phyloP scores from a whole-genome alignment of 306 rosid species.

The Oemleria cerasiformis region DNA sequence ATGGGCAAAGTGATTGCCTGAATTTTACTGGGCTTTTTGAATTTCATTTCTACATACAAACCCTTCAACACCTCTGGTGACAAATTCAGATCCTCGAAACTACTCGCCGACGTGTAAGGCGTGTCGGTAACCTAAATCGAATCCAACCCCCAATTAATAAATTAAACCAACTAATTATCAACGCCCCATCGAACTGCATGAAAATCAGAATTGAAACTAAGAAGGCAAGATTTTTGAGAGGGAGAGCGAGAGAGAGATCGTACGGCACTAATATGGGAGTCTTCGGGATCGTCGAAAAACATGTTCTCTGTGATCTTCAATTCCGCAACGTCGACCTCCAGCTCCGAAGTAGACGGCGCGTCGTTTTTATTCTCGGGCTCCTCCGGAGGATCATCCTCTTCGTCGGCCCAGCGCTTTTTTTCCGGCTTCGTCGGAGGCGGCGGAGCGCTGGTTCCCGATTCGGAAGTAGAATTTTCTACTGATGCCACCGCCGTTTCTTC shows the following conservation, averaged over 20 bases:
- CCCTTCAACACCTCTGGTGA: constrained; percentile 75
- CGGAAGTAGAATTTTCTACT: not conserved
- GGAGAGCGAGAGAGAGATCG: constrained; percentile 3
- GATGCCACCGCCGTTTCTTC: not conserved
- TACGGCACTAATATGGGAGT: constrained; percentile 71
- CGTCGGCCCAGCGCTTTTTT: constrained; percentile 56
- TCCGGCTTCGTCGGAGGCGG: constrained; percentile 11
- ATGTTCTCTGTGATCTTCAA: constrained; percentile 48
- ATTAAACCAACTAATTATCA: not conserved
- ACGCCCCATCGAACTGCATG: not conserved
- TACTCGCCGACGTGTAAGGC: constrained; percentile 76
- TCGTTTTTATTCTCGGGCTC: constrained; percentile 15
- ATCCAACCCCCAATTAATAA: constrained; percentile 4
- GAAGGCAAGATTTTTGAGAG: not conserved
- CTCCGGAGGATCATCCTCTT: constrained; percentile 41
- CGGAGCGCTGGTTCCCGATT: not conserved
- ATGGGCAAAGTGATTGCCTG: constrained; percentile 86
- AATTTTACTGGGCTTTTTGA: constrained; percentile 82
- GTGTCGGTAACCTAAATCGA: constrained; percentile 60
- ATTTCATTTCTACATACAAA: constrained; percentile 77
- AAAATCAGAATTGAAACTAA: not conserved
- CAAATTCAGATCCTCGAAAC: constrained; percentile 64
- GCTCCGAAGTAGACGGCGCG: constrained; percentile 19
- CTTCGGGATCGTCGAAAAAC: constrained; percentile 76
- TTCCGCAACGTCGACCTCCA: constrained; percentile 35